Base-by-base conservation (phyloP, 805 yeast species). In the Candida coquimbonensis region DNA sequence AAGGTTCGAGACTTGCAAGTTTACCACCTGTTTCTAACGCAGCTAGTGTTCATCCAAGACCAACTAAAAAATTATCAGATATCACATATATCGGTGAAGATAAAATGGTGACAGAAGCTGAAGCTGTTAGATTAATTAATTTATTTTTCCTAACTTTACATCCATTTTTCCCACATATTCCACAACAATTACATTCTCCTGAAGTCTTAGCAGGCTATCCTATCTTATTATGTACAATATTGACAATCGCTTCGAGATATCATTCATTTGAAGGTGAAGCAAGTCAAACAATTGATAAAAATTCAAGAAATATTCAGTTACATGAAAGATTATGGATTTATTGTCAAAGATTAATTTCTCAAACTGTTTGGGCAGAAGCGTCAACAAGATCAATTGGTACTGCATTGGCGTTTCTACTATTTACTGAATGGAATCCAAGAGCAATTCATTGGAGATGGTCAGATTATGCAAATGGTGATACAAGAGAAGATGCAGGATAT, bases 361-460 rank as follows among this genome's bases (percentile, higher is more conserved):
- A 83, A 62, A 82, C 95, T 0, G 89, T 87, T 6, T 89, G 96
- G 96, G 96, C 95, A 1, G 96, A 87, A 59, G 93, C 95, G 0
- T 81, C 87, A 48, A 85, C 93, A 7, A 68, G 96, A 51, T 83
- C 93, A 0, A 77, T 89, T 4, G 96, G 96, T 1, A 87, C 96
- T 0, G 81, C 89, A 7, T 73, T 85, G 49, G 90, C 96, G 1
- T 87, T 90, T 58, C 64, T 90, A 42, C 68, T 90, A 16, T 83
- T 87, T 54, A 86, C 96, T 0, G 97, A 91, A 62, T 90, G 98
- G 98, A 88, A 89, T 55, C 96, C 96, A 4, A 69, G 96, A 44
- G 96, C 96, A 4, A 88, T 89, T 49, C 96, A 89, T 62, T 83
- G 89, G 83, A 68, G 88, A 52, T 79, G 91, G 86, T 66, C 80